Base-by-base conservation (phyloP, 78 protist genomes). In the Dictyostelium firmibasis region DNA sequence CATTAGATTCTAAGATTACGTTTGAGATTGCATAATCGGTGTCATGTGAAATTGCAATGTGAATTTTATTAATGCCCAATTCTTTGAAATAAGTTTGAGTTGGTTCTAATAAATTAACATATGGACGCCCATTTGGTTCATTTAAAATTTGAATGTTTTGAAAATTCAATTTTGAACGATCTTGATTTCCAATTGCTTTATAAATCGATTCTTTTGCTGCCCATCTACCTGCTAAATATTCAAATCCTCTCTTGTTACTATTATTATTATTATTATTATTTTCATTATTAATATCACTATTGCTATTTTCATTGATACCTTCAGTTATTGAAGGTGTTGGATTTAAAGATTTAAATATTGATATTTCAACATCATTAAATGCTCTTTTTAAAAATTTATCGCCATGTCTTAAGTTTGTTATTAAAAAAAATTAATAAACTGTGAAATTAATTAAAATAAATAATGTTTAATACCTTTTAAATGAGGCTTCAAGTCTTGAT, bases 201-300 rank as follows among this genome's bases (percentile, higher is more conserved):
- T 88, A 88, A 8, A 88, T 82, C 41, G 93, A 88, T 67, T 88
- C 93, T 67, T 88, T 88, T 60, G 93, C 93, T 79, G 93, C 85
- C 93, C 93, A 88, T 88, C 93, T 43, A 47, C 93, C 93, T 16
- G 86, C 93, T 60, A 88, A 43, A 79, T 79, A 88, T 31, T 88
- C 79, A 16, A 60, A 50, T 20, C 67, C 79, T n/a, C 50, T 53
- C 2, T 57, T 47, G 23, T 75, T 64, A 50, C 31, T 50, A 3
- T 57, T 57, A 57, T 57, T 27, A 33, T 20, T 33, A 35, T 20
- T 23, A 43, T 31, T n/a, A 74, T n/a, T 25, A 14, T 25, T 67
- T 5, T 27, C 11, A 29, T 64, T n/a, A 27, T 11, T 64, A 20
- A 20, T 64, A 25, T 64, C n/a, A 23, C 27, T 35, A 67, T 67